A percentile compares a stretch with the other conserved stretches of the same genome.
phyloP scores from a whole-genome alignment of 441 rosid genomes.

The Pelargonium citronellum region DNA sequence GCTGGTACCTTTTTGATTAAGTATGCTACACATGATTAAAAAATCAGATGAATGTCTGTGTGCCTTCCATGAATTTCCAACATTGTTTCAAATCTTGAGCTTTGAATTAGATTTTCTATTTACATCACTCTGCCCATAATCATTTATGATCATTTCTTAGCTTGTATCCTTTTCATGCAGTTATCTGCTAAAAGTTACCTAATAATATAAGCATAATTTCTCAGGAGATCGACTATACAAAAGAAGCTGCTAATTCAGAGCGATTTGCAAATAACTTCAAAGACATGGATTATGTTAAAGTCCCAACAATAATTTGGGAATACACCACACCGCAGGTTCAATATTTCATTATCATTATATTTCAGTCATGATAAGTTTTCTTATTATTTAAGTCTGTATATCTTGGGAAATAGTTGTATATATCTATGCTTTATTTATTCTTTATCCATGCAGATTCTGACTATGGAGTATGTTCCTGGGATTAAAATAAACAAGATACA shows the following conservation, averaged over 20 bases:
- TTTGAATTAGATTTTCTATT: neutral
- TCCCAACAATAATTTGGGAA: constrained; percentile 77
- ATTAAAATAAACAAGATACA: constrained; percentile 86
- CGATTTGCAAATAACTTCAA: constrained; percentile 87
- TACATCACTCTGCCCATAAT: neutral
- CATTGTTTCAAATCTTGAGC: neutral
- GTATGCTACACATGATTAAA: too few relatives aligned
- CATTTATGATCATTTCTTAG: neutral
- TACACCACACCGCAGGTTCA: constrained; percentile 92
- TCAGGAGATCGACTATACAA: constrained; percentile 94
- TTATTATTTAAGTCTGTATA: constrained; percentile 3
- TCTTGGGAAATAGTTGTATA: neutral
- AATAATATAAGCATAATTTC: constrained; percentile 20
- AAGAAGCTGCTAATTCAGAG: constrained; percentile 93
- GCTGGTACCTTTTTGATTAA: too few relatives aligned
- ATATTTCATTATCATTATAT: constrained; percentile 16
- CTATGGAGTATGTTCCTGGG: constrained; percentile 99
- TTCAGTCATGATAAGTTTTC: constrained; percentile 6
- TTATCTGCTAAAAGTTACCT: constrained; percentile 13
- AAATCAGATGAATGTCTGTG: too few relatives aligned
- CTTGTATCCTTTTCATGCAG: neutral
- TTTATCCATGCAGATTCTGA: constrained; percentile 50
- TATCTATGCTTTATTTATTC: neutral
- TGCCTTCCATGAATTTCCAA: neutral
- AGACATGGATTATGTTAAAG: constrained; percentile 74